A percentile compares a stretch with the other conserved stretches of the same genome.
Conservation (phyloP, 2,329 filamentous ascomycete genomes). For the Microsporum audouinii region DNA sequence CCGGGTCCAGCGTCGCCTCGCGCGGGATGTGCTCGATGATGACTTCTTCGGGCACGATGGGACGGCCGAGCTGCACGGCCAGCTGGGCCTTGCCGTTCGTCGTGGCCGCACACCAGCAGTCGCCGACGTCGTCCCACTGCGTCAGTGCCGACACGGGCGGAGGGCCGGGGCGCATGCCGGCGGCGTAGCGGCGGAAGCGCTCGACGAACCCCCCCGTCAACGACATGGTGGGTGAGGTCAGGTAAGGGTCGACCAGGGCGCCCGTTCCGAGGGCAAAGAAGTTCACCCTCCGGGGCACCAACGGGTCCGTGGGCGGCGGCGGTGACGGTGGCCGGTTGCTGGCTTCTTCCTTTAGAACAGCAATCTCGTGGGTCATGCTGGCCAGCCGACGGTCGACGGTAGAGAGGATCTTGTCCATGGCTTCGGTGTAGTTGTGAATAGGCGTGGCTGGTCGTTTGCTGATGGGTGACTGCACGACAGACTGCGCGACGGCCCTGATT, state of each 20-base stretch:
- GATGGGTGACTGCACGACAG: constrained; percentile 5
- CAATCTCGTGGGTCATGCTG: constrained; percentile 12
- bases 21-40: constrained; percentile 61
- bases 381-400: constrained; percentile 13
- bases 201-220: constrained; percentile 17
- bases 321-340: constrained; percentile 10
- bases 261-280: constrained; percentile 58
- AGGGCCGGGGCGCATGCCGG: constrained; percentile 16
- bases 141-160: constrained; percentile 48
- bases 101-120: constrained; percentile 69
- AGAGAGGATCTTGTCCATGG: constrained; percentile 11
- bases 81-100: constrained; percentile 36
- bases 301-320: constrained; percentile 13
- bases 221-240: constrained; percentile 48
- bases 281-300: constrained; percentile 47
- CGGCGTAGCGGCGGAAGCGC: constrained; percentile 15
- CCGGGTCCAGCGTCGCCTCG: constrained; percentile 50
- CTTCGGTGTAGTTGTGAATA: constrained; percentile 11
- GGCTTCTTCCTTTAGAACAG: constrained; percentile 12
- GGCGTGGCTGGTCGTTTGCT: background rate
- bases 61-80: constrained; percentile 26
- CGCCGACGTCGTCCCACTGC: constrained; percentile 65
- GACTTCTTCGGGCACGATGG: constrained; percentile 55
- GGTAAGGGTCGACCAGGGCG: constrained; percentile 48
- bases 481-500: constrained; percentile 11